A percentile compares a stretch with the other conserved stretches of the same genome.
Evolutionary conservation across 1,284 basidiomycete genomes (phyloP).

Genomic region (Puccinia coronata): DNA sequence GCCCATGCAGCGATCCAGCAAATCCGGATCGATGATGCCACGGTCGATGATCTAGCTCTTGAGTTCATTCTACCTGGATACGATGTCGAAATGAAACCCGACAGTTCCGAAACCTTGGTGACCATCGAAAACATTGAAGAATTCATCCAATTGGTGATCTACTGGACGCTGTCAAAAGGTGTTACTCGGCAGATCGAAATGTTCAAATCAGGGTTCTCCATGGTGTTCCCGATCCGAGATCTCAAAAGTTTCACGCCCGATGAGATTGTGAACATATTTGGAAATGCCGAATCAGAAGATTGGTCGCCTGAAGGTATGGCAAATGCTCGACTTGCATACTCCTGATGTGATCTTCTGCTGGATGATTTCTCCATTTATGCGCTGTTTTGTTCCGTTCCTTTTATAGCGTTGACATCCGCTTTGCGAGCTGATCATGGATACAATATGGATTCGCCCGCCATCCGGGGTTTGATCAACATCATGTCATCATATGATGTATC

Average conservation of each 20-base stretch:
- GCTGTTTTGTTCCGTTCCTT: neutral
- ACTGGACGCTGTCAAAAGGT: conserved; percentile 58
- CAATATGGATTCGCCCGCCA: conserved; percentile 86
- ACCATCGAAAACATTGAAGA: conserved; percentile 82
- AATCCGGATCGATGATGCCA: conserved; percentile 64
- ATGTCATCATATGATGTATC: conserved; percentile 76
- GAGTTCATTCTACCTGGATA: conserved; percentile 97
- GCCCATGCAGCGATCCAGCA: conserved; percentile 58
- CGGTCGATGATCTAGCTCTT: conserved; percentile 79
- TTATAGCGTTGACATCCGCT: conserved; percentile 76
- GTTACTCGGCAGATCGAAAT: conserved; percentile 60
- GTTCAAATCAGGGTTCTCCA: conserved; percentile 70
- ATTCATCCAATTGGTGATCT: conserved; percentile 70
- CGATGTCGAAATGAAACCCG: conserved; percentile 72
- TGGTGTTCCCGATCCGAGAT: conserved; percentile 88
- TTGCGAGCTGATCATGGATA: conserved; percentile 98
- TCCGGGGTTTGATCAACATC: conserved; percentile 80
- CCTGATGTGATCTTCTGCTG: neutral
- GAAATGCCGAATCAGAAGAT: conserved; percentile 84
- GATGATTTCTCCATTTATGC: neutral
- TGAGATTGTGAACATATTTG: conserved; percentile 89
- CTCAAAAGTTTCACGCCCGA: conserved; percentile 89
- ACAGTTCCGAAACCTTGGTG: conserved; percentile 63
- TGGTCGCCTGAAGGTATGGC: conserved; percentile 85
- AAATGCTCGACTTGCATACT: neutral